Evolutionary conservation across 2,329 filamentous ascomycete species (phyloP).

Genomic region (Epichloe sylvatica): DNA sequence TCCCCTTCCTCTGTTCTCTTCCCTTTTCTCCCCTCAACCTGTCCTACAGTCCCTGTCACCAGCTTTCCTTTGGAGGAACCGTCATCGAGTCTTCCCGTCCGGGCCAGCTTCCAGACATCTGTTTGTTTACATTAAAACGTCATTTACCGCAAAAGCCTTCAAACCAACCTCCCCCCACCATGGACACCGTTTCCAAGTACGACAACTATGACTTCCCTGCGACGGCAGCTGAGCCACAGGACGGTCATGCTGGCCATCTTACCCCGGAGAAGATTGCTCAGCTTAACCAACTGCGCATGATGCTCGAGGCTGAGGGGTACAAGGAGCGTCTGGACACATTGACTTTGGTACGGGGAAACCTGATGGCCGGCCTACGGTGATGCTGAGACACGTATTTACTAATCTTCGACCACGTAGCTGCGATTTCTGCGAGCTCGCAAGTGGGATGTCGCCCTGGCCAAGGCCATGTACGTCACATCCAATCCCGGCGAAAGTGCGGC

Average conservation of each 20-base stretch:
- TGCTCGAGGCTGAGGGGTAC: conserved; percentile 73
- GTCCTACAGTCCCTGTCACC: not conserved
- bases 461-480: conserved; percentile 62
- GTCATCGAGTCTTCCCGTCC: not conserved
- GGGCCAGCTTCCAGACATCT: not conserved
- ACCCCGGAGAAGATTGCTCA: conserved; percentile 78
- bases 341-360: conserved; percentile 53
- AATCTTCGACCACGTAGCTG: conserved; percentile 34
- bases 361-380: not conserved
- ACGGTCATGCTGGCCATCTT: conserved; percentile 79
- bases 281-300: conserved; percentile 68
- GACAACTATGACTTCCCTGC: conserved; percentile 92
- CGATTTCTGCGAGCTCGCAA: conserved; percentile 89
- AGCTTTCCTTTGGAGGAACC: not conserved
- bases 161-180: conserved; percentile 15
- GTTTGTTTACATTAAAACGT: not conserved
- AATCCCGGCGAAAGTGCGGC: not conserved
- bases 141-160: not conserved
- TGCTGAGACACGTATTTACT: not conserved
- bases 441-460: conserved; percentile 72
- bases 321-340: conserved; percentile 80
- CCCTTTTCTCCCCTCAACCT: not conserved
- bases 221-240: conserved; percentile 51
- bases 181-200: conserved; percentile 73
- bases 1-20: not conserved